phyloP scores from a whole-genome alignment of 2,329 filamentous ascomycete genomes.

The Mollisia scopiformis region DNA sequence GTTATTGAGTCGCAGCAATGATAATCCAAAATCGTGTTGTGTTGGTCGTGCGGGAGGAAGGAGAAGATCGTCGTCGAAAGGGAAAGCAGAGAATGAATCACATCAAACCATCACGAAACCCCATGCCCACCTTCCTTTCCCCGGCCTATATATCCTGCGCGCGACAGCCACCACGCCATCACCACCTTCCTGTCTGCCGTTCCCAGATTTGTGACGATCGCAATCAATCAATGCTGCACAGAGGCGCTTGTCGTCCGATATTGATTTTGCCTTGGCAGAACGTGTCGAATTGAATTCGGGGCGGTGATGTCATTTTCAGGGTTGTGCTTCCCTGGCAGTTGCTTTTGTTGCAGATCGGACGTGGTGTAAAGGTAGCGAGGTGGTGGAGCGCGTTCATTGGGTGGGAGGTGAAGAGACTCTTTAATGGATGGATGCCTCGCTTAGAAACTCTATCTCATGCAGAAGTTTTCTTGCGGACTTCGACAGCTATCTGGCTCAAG shows the following conservation, averaged over 20 bases:
- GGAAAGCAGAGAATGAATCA: not conserved
- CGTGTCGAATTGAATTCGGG: not conserved
- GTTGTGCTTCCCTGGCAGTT: not conserved
- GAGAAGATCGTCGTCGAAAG: not conserved
- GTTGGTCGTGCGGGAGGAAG: not conserved
- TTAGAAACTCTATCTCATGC: too few species aligned
- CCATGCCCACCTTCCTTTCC: not conserved
- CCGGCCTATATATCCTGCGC: not conserved
- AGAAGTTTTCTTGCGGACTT: too few species aligned
- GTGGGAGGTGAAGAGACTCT: not conserved
- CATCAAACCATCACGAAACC: constrained; percentile 1
- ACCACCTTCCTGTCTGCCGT: not conserved
- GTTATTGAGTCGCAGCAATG: not conserved
- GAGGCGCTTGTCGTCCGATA: not conserved
- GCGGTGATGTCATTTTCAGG: not conserved
- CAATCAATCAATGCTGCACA: not conserved
- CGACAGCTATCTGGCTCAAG: too few species aligned
- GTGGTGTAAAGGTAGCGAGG: not conserved
- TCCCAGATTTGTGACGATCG: not conserved
- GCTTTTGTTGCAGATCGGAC: not conserved
- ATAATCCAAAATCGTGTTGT: not conserved
- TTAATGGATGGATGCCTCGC: not conserved
- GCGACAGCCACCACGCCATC: not conserved
- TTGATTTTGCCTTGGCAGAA: not conserved
- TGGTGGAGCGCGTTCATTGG: not conserved